Conservation (phyloP, 805 yeast genomes). For the Starmerella asiatica region DNA sequence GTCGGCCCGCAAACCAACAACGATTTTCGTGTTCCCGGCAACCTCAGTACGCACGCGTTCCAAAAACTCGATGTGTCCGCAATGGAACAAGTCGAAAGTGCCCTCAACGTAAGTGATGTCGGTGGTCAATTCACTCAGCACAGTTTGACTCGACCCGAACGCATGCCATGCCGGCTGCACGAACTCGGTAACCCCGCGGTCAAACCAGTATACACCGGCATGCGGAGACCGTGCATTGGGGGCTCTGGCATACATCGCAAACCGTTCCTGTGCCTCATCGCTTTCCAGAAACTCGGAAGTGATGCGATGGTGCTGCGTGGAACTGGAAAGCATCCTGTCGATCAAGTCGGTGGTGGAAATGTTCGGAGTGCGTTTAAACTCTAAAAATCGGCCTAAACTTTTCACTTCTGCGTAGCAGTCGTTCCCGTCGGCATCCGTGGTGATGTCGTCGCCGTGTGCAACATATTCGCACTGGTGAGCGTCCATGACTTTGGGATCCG, state of each 20-base stretch:
- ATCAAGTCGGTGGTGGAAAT: constrained; percentile 92
- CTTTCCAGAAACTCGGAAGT: constrained; percentile 13
- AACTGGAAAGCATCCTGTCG: constrained; percentile 61
- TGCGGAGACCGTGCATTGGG: constrained; percentile 16
- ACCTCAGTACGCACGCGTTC: constrained; percentile 35
- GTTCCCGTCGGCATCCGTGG: constrained; percentile 88
- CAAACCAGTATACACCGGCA: constrained; percentile 18
- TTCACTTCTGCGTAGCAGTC: constrained; percentile 82
- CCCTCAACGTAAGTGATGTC: constrained; percentile 49
- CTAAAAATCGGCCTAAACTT: constrained; percentile 69
- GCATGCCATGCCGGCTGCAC: constrained; percentile 8
- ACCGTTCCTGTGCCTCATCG: constrained; percentile 11
- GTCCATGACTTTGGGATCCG: constrained; percentile 71
- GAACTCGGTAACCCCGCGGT: constrained; percentile 2
- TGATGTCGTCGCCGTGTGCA: constrained; percentile 97
- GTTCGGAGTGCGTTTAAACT: constrained; percentile 88
- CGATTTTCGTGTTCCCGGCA: constrained; percentile 33
- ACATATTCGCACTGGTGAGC: constrained; percentile 66
- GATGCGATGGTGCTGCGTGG: constrained; percentile 43
- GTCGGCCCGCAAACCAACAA: constrained; percentile 61
- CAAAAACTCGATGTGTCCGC: constrained; percentile 77
- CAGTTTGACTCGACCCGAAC: background rate
- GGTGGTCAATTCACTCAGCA: constrained; percentile 21
- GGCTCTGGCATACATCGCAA: constrained; percentile 19
- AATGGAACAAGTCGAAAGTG: constrained; percentile 81